Base-by-base conservation (phyloP, 179 eudicot species). In the Spinacia oleracea region DNA sequence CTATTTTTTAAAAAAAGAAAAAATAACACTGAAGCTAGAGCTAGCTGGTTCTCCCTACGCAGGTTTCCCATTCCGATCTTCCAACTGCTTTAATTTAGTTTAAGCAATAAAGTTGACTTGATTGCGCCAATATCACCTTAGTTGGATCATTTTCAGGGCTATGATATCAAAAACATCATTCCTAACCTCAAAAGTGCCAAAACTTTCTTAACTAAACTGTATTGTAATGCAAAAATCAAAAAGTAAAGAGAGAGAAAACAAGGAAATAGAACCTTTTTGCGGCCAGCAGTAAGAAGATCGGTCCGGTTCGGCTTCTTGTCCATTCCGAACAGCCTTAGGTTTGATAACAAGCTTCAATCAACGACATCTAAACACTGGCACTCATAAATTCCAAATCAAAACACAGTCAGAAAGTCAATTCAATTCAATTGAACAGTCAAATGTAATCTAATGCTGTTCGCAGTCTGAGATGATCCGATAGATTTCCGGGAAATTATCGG, bases 281-380 rank as follows among this genome's bases (percentile, higher is more conserved):
- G 97, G 58, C 98, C 98, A 38, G 97, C 97, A 55, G 91, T 91
- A 23, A 95, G 98, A 77, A 95, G 90, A 91, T 91, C 97, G 76
- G 90, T 88, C 6, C 97, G 93, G 88, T 89, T 95, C 50, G 91
- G 87, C 74, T 90, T 90, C 79, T 90, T 95, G 79, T 90, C 98
- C 98, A 95, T 95, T 77, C 25, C 65, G 63, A 80, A 63, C 75
- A 78, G 32, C 40, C 46, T 66, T 7, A 38, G 74, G 53, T 60
- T 34, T 73, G 78, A 55, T 73, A 31, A 55, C 23, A 51, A 38
- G 51, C 55, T 74, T 74, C 72, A 56, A 77, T 82, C 73, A 82
- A 38, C 72, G 77, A 55, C 85, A 82, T 80, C 67, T 73, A 70
- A 78, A 58, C 84, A 73, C 63, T n/a, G 18, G 20, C 32, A 70